A percentile compares a stretch with the other conserved stretches of the same genome.
Evolutionary conservation across 1,139 yeast genomes (phyloP).

Genomic region (Zygoascus sp.): DNA sequence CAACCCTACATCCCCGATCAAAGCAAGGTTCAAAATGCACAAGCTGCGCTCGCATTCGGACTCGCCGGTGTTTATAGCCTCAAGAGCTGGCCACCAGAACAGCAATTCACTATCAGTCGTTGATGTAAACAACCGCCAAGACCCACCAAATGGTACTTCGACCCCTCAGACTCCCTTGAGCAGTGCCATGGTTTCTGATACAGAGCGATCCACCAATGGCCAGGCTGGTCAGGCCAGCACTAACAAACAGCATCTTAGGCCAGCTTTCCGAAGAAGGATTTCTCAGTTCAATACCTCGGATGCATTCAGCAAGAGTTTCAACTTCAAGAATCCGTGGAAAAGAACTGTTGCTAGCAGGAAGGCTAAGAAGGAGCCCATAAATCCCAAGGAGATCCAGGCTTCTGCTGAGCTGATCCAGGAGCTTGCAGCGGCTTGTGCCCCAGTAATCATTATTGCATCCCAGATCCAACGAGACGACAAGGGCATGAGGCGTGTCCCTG

Average conservation of each 20-base stretch:
- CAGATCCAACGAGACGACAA: constrained; percentile 73
- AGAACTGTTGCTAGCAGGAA: constrained; percentile 24
- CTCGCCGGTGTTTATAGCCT: not conserved
- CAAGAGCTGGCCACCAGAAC: not conserved
- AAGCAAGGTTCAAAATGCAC: not conserved
- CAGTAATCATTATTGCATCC: constrained; percentile 71
- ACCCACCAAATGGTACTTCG: not conserved
- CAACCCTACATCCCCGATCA: constrained; percentile 1
- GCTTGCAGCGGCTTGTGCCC: constrained; percentile 70
- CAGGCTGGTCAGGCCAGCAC: not conserved
- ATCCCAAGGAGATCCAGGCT: constrained; percentile 38
- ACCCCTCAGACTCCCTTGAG: constrained; percentile 1
- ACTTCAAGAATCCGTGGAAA: constrained; percentile 26
- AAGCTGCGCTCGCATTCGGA: not conserved
- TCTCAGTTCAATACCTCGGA: constrained; percentile 24
- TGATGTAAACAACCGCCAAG: constrained; percentile 6
- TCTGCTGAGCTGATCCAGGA: constrained; percentile 64
- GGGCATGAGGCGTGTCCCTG: constrained; percentile 75
- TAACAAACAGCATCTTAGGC: constrained; percentile 8
- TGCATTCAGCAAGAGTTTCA: constrained; percentile 20
- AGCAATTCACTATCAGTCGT: not conserved
- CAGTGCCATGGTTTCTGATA: not conserved
- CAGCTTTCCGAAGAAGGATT: constrained; percentile 20
- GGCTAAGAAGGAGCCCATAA: constrained; percentile 27
- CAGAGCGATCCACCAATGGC: not conserved